Conservation (phyloP, 1,139 yeast genomes). For the Diutina catenulata region DNA sequence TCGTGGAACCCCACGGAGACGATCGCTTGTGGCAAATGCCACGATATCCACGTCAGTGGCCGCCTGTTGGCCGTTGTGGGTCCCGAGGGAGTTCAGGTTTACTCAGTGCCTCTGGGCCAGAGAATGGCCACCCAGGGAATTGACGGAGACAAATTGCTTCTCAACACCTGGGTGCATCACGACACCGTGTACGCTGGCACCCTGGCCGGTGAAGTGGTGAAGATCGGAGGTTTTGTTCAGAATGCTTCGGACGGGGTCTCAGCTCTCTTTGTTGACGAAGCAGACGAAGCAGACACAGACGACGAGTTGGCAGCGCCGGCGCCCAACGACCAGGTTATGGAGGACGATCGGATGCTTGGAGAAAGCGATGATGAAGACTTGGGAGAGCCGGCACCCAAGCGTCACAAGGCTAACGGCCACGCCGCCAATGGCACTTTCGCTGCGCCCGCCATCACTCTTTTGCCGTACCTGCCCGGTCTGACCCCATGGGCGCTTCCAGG, state of each 20-base stretch:
- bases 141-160: neutral
- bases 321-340: neutral
- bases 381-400: neutral
- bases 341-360: neutral
- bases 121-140: too few relatives aligned
- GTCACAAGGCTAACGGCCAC: too few relatives aligned
- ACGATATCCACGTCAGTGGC: neutral
- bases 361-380: neutral
- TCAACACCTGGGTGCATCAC: neutral
- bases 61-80: constrained; percentile 1
- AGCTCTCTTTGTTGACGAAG: neutral
- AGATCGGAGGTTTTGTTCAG: neutral
- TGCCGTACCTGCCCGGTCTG: constrained; percentile 63
- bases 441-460: constrained; percentile 7
- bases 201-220: neutral
- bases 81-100: neutral
- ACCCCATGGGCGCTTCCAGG: constrained; percentile 62
- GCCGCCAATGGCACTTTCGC: too few relatives aligned
- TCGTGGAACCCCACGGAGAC: neutral
- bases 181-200: neutral
- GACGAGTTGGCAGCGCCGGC: neutral
- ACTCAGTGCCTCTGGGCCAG: neutral
- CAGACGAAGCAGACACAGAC: neutral
- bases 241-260: neutral
- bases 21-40: constrained; percentile 1